Percentiles rank a stretch among this genome's conserved stretches.
phyloP scores from a whole-genome alignment of 164 flowering plant species.

The Brasenia schreberi region DNA sequence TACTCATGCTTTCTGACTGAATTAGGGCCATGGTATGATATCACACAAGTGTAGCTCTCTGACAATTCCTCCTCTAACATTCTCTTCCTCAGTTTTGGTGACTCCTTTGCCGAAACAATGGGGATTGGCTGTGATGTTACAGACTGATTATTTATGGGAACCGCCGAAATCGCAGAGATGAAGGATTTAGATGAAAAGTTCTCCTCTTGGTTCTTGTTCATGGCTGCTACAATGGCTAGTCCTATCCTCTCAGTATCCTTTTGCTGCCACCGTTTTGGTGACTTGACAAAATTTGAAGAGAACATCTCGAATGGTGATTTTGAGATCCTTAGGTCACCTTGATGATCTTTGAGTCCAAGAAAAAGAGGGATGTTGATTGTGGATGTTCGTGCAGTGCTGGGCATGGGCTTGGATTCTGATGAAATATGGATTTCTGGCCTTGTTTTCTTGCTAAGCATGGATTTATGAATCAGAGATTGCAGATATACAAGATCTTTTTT shows the following conservation, averaged over 20 bases:
- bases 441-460: neutral
- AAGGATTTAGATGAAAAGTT: neutral
- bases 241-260: constrained; percentile 22
- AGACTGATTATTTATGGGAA: constrained; percentile 5
- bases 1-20: constrained; percentile 28
- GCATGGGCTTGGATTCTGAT: neutral
- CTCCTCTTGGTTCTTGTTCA: constrained; percentile 18
- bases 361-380: neutral
- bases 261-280: neutral
- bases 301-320: neutral
- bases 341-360: neutral
- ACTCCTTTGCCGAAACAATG: constrained; percentile 11
- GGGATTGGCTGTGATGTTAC: constrained; percentile 24
- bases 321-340: neutral
- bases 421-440: neutral
- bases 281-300: neutral
- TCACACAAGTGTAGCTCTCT: constrained; percentile 63
- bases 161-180: neutral
- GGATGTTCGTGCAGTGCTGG: neutral
- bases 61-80: constrained; percentile 15
- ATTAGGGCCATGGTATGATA: constrained; percentile 29
- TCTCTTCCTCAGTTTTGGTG: constrained; percentile 7
- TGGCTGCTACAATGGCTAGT: constrained; percentile 38
- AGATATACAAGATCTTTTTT: too few relatives aligned
- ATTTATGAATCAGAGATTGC: neutral